These are phyloP conservation scores for Boletus insuetus DNA, from an alignment of 768 basidiomycete genomes.

Conservation along the genomic window DNA sequence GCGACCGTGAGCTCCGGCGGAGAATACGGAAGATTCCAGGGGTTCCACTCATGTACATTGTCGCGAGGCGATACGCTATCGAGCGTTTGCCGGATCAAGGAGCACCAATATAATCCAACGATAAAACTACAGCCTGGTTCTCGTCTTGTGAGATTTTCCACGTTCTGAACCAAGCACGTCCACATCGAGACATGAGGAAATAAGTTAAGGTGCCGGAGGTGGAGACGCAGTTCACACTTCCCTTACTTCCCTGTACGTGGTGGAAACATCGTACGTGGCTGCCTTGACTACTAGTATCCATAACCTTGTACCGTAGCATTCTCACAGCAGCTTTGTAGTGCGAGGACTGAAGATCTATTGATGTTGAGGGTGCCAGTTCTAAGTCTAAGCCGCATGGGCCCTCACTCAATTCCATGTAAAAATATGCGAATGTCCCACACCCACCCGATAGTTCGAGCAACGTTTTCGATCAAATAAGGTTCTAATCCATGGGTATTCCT, in stretches of 20 bases:
- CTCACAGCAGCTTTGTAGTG: not conserved
- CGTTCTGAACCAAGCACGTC: not conserved
- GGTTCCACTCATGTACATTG: constrained; percentile 97
- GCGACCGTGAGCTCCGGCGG: constrained; percentile 90
- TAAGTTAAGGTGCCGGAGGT: not conserved
- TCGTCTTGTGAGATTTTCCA: not conserved
- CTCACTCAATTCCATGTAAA: no score
- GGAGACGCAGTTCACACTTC: not conserved
- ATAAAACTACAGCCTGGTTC: not conserved
- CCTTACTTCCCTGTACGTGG: not conserved
- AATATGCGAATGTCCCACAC: no score
- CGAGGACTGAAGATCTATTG: no score
- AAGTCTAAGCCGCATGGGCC: no score
- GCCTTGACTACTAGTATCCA: not conserved
- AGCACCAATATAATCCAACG: constrained; percentile 51
- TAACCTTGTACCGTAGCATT: not conserved
- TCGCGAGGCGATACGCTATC: constrained; percentile 87
- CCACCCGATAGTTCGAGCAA: not conserved
- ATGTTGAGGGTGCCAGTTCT: no score
- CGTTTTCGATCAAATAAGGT: not conserved
- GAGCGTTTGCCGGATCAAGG: constrained; percentile 95
- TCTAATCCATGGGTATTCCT: not conserved
- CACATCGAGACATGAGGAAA: not conserved
- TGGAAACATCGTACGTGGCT: not conserved
- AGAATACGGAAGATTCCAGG: constrained; percentile 91